A percentile compares a stretch with the other conserved stretches of the same genome.
These are phyloP conservation scores for Ogataea hybrid DNA, from an alignment of 1,139 yeast species.

Conservation along the genomic window DNA sequence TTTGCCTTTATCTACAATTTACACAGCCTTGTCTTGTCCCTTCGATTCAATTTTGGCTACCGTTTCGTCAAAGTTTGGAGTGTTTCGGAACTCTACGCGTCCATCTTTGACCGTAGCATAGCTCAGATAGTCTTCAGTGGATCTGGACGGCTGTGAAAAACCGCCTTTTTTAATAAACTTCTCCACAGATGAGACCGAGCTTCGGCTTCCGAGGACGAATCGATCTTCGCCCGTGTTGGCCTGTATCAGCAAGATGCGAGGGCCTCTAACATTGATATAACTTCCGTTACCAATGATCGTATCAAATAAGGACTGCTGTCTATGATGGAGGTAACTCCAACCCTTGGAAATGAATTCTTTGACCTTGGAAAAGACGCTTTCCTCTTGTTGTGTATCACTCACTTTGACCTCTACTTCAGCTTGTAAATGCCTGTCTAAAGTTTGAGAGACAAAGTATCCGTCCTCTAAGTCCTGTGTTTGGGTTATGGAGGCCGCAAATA, in stretches of 20 bases:
- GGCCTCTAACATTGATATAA: conserved; percentile 52
- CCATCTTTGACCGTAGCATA: conserved; percentile 44
- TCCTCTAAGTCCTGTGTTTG: conserved; percentile 37
- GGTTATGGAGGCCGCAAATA: conserved; percentile 51
- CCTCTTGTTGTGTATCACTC: conserved; percentile 15
- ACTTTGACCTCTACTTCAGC: conserved; percentile 11
- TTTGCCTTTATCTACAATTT: conserved; percentile 5
- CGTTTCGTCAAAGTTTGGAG: conserved; percentile 42
- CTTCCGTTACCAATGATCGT: conserved; percentile 33
- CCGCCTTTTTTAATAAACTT: conserved; percentile 28
- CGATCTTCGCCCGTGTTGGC: conserved; percentile 30
- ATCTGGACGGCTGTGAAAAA: conserved; percentile 21
- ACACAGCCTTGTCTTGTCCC: conserved; percentile 13
- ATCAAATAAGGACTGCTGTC: conserved; percentile 9
- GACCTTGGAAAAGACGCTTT: conserved; percentile 1
- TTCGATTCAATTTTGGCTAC: conserved; percentile 33
- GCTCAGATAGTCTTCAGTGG: conserved; percentile 42
- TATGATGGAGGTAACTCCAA: conserved; percentile 1
- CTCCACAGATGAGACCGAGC: conserved; percentile 20
- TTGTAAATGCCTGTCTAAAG: conserved; percentile 12
- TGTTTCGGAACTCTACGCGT: conserved; percentile 41
- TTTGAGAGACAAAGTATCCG: conserved; percentile 18
- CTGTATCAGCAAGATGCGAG: conserved; percentile 52
- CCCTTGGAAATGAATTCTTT: not conserved
- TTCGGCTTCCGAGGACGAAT: conserved; percentile 12